Percentiles rank a stretch among this genome's conserved stretches.
These are phyloP conservation scores for Fusarium tricinctum DNA, from an alignment of 2,329 filamentous ascomycete species.

Conservation along the genomic window DNA sequence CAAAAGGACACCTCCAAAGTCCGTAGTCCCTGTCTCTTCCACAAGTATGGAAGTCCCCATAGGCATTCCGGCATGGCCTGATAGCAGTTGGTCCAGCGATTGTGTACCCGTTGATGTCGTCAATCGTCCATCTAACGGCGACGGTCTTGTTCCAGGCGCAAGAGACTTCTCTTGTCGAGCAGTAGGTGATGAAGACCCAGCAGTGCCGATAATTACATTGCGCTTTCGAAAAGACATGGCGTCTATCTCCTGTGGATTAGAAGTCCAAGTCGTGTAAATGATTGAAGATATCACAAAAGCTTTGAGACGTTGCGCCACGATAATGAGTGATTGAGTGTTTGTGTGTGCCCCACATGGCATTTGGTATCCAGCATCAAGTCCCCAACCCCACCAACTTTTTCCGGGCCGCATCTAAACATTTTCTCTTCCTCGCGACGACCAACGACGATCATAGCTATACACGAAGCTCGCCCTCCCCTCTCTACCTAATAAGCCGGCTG, in stretches of 20 bases:
- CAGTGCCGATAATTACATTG: constrained; percentile 64
- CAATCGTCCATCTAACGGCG: constrained; percentile 86
- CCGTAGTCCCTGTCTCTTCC: constrained; percentile 92
- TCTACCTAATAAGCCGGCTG: neutral
- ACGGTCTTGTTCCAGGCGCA: constrained; percentile 76
- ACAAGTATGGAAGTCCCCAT: constrained; percentile 85
- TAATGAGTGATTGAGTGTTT: constrained; percentile 5
- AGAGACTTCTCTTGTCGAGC: constrained; percentile 55
- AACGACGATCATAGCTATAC: constrained; percentile 14
- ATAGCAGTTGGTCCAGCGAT: constrained; percentile 86
- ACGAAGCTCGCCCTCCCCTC: neutral
- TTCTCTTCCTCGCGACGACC: constrained; percentile 38
- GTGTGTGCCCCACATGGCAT: constrained; percentile 44
- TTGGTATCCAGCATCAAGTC: constrained; percentile 34
- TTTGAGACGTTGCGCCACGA: neutral
- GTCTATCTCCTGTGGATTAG: neutral
- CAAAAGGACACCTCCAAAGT: constrained; percentile 87
- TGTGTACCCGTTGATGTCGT: constrained; percentile 93
- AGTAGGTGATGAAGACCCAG: constrained; percentile 40
- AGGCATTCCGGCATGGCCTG: constrained; percentile 86
- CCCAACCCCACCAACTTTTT: constrained; percentile 44
- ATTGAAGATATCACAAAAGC: neutral
- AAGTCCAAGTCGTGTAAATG: neutral
- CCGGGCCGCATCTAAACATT: constrained; percentile 41
- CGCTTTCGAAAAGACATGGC: constrained; percentile 71